Evolutionary conservation across 352 stramenopile genomes (phyloP), one percentile per base, ranked within the genome.

Genomic region (Blastocystis sp.): DNA sequence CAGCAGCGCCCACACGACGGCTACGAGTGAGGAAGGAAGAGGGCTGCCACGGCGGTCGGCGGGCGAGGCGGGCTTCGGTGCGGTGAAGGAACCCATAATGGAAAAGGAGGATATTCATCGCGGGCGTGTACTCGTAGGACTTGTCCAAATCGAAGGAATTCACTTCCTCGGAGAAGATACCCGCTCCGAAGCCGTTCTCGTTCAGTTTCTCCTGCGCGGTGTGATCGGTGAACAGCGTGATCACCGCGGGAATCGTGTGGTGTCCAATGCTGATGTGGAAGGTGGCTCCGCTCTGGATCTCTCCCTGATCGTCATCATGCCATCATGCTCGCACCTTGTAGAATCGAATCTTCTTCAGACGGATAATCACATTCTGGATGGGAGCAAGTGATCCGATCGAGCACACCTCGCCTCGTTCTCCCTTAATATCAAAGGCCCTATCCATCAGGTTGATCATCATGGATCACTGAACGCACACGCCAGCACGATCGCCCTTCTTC

Each of bases 401-500:
- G 24, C 93, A 90, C 0, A 90, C 93, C 38, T 94, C 65, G 19
- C 91, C 92, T 59, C 92, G 91, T 68, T 95, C 92, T 11, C 48
- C n/a, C 43, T 81, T 81, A 38, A 45, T 66, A 66, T 81, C 71
- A n/a, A 81, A 95, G 89, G 2, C 92, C 89, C 28, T 90, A 89
- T 40, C 92, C 89, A 74, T 95, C 92, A 2, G 94, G 79, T 0
- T 91, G 92, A 45, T 92, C 14, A 52, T 24, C 3, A 38, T 57
- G 0, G 92, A 48, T 11, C 11, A 87, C 77, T 87, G 77, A 76
- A 99, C 93, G 59, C 95, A 98, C 38, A 99, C 91, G 2, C 94
- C 97, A 4, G 98, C 95, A 54, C 97, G 93, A 92, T 99, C 97
- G 1, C 96, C 97, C 90, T 98, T 94, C 17, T 90, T 89, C 19